A percentile compares a stretch with the other conserved stretches of the same genome.
phyloP scores from a whole-genome alignment of 345 rosid genomes.

The Populus deltoides region DNA sequence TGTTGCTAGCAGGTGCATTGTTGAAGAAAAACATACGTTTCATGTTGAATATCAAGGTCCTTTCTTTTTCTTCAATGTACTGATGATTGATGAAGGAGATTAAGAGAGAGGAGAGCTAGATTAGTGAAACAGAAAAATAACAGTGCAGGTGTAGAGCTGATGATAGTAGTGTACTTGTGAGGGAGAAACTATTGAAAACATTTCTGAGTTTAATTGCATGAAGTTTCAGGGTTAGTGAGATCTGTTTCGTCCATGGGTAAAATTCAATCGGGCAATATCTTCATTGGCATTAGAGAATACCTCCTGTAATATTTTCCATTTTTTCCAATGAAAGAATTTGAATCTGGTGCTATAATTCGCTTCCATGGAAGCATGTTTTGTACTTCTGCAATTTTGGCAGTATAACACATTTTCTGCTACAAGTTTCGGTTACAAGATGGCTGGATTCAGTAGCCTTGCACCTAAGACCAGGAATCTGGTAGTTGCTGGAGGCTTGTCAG shows the following conservation, averaged over 20 bases:
- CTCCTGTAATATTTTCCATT: neutral
- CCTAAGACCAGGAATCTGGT: slow-evolving; percentile 69
- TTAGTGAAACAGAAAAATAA: no score
- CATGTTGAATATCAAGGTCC: neutral
- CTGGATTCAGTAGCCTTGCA: slow-evolving; percentile 49
- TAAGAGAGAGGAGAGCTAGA: no score
- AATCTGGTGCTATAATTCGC: neutral
- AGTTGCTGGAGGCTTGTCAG: slow-evolving; percentile 73
- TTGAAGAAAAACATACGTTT: no score
- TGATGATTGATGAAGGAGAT: no score
- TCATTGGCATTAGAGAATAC: neutral
- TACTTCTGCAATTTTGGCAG: slow-evolving; percentile 3
- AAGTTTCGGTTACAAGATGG: slow-evolving; percentile 34
- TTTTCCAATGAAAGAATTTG: neutral
- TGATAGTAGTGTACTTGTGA: no score
- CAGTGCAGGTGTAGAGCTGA: no score
- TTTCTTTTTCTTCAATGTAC: no score
- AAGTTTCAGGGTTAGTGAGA: no score
- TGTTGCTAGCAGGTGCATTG: neutral
- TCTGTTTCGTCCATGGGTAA: no score
- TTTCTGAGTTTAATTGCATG: no score
- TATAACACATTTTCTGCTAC: neutral
- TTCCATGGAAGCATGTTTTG: neutral
- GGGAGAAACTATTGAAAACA: no score
- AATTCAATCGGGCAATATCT: no score